A percentile compares a stretch with the other conserved stretches of the same genome.
Evolutionary conservation across 2,329 filamentous ascomycete genomes (phyloP).

Genomic region (Trichoderma citrinoviride): DNA sequence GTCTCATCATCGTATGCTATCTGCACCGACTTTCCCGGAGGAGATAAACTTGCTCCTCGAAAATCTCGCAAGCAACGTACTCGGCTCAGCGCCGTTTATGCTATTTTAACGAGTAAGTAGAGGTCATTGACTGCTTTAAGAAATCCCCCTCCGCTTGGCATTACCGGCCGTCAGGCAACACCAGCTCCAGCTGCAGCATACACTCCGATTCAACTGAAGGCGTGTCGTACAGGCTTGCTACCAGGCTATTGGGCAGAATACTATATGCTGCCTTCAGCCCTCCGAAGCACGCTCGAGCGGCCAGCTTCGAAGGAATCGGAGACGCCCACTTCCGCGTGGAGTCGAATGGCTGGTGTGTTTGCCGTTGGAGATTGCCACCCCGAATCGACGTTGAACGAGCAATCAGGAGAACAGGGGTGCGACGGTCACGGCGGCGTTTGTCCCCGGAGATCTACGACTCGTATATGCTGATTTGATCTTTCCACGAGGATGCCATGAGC

Average conservation of each 20-base stretch:
- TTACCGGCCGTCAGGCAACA: not conserved
- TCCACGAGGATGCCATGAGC: conserved; percentile 18
- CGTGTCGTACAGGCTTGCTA: conserved; percentile 8
- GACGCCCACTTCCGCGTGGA: not conserved
- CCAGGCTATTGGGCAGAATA: conserved; percentile 7
- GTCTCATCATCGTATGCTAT: not conserved
- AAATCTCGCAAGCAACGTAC: not conserved
- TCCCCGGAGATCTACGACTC: not conserved
- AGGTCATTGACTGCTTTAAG: not conserved
- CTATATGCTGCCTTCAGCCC: not conserved
- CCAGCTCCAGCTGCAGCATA: not conserved
- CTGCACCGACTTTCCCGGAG: not conserved
- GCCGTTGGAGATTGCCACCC: not conserved
- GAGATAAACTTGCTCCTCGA: not conserved
- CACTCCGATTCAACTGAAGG: not conserved
- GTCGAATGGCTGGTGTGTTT: not conserved
- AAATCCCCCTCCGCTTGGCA: not conserved
- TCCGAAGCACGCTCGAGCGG: not conserved
- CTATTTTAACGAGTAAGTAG: not conserved
- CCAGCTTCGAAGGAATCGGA: not conserved
- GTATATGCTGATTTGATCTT: not conserved
- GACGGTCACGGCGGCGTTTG: not conserved
- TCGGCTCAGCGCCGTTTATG: not conserved
- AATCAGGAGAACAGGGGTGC: not conserved
- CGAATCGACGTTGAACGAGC: not conserved